A percentile compares a stretch with the other conserved stretches of the same genome.
Evolutionary conservation across 805 yeast species (phyloP).

Genomic region (Ogataea glucozyma): DNA sequence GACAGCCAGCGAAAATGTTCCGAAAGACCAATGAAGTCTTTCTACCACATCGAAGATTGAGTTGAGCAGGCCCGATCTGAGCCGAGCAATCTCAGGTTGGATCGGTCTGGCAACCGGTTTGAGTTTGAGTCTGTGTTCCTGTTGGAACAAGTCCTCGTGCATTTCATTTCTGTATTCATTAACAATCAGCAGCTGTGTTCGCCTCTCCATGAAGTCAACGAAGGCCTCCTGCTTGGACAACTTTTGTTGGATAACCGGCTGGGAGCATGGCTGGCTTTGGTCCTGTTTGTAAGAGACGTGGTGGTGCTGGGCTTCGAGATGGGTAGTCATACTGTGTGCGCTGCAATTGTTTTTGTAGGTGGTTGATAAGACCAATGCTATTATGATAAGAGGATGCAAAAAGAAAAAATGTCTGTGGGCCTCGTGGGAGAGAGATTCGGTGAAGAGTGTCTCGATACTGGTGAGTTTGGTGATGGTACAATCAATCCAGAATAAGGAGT

Average conservation of each 20-base stretch:
- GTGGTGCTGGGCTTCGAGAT: not conserved
- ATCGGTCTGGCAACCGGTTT: conserved; percentile 29
- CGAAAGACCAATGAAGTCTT: conserved; percentile 32
- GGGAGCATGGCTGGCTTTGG: too few species aligned
- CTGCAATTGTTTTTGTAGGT: not conserved
- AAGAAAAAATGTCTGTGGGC: not conserved
- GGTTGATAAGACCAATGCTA: not conserved
- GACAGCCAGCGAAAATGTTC: conserved; percentile 41
- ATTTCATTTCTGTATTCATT: conserved; percentile 33
- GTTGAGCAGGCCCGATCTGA: conserved; percentile 31
- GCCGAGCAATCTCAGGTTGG: conserved; percentile 24
- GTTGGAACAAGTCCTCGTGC: conserved; percentile 26
- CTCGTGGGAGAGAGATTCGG: not conserved
- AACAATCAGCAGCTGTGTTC: conserved; percentile 29
- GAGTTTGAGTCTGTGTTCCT: conserved; percentile 34
- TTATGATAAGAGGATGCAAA: not conserved
- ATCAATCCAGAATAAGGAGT: not conserved
- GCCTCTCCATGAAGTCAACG: conserved; percentile 30
- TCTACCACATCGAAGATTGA: conserved; percentile 34
- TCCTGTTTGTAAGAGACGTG: too few species aligned
- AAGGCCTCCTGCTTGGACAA: conserved; percentile 16
- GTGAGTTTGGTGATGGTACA: conserved; percentile 4
- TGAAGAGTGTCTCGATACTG: too few species aligned
- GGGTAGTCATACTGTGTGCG: not conserved
- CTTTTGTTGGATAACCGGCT: not conserved